These are phyloP conservation scores for Suillus tomentosus DNA, from an alignment of 768 basidiomycete species.

Conservation along the genomic window DNA sequence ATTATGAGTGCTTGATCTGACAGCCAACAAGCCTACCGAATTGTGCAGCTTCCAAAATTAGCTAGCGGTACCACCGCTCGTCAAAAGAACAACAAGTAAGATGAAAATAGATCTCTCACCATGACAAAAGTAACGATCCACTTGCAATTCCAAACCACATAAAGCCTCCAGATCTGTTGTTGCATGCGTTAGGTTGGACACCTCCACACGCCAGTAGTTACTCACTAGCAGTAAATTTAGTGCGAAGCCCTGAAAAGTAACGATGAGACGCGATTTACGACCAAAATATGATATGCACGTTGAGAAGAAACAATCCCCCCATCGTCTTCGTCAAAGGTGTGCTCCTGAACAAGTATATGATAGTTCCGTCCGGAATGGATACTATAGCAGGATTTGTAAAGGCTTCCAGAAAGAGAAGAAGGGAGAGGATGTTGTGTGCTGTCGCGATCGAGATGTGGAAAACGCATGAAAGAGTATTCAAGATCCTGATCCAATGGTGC, in stretches of 20 bases:
- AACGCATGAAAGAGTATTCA: neutral
- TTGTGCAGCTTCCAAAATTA: slow-evolving; percentile 7
- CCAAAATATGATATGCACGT: neutral
- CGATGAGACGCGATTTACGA: neutral
- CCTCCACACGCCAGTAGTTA: neutral
- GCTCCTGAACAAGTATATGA: neutral
- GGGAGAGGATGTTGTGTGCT: slow-evolving; percentile 9
- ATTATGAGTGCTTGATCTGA: neutral
- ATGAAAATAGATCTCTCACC: neutral
- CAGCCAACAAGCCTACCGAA: neutral
- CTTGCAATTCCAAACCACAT: neutral
- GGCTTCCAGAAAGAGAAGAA: neutral
- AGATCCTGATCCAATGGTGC: neutral
- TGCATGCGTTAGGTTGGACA: neutral
- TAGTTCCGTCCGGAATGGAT: neutral
- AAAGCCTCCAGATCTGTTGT: slow-evolving; percentile 12
- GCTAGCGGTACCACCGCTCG: neutral
- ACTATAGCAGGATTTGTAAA: slow-evolving; percentile 3
- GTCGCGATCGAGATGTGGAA: slow-evolving; percentile 11
- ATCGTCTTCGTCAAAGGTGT: neutral
- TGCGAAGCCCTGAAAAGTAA: neutral
- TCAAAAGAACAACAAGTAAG: neutral
- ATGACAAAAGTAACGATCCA: neutral
- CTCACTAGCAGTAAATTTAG: slow-evolving; percentile 10
- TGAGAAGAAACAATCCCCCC: slow-evolving; percentile 8